Percentiles rank a stretch among this genome's conserved stretches.
phyloP scores from a whole-genome alignment of 345 rosid species.

The Atalantia buxifolia region DNA sequence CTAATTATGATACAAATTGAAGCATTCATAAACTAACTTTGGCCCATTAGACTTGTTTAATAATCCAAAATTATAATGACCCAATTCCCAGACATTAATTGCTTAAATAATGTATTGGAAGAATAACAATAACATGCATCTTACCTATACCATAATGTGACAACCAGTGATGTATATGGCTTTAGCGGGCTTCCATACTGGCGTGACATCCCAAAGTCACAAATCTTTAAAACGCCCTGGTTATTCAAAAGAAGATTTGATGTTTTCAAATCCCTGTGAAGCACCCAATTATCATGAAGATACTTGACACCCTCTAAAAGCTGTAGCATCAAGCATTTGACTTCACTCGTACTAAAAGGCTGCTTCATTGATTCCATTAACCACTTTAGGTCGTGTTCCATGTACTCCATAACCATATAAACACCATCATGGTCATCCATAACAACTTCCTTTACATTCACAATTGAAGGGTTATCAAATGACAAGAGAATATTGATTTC shows the following conservation, averaged over 20 bases:
- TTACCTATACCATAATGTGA: conserved; percentile 87
- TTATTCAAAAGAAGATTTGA: conserved; percentile 83
- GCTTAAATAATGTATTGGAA: background rate
- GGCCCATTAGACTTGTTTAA: background rate
- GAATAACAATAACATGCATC: conserved; percentile 2
- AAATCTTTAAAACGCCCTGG: conserved; percentile 70
- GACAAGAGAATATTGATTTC: conserved; percentile 83
- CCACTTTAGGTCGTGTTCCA: conserved; percentile 80
- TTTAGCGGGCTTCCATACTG: conserved; percentile 83
- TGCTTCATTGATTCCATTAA: conserved; percentile 65
- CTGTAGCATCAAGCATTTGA: conserved; percentile 86
- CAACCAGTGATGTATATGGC: conserved; percentile 75
- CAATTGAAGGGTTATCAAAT: conserved; percentile 68
- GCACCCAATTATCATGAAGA: conserved; percentile 93
- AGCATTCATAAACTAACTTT: background rate
- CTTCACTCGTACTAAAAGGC: conserved; percentile 83
- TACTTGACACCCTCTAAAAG: conserved; percentile 72
- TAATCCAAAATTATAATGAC: background rate
- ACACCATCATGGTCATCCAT: conserved; percentile 60
- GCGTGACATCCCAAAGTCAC: conserved; percentile 89
- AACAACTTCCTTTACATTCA: conserved; percentile 78
- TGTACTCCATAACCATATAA: conserved; percentile 92
- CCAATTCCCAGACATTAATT: background rate
- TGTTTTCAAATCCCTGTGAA: conserved; percentile 89
- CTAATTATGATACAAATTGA: background rate